A percentile compares a stretch with the other conserved stretches of the same genome.
phyloP scores from a whole-genome alignment of 2,329 filamentous ascomycete species.

The Cordyceps militaris region DNA sequence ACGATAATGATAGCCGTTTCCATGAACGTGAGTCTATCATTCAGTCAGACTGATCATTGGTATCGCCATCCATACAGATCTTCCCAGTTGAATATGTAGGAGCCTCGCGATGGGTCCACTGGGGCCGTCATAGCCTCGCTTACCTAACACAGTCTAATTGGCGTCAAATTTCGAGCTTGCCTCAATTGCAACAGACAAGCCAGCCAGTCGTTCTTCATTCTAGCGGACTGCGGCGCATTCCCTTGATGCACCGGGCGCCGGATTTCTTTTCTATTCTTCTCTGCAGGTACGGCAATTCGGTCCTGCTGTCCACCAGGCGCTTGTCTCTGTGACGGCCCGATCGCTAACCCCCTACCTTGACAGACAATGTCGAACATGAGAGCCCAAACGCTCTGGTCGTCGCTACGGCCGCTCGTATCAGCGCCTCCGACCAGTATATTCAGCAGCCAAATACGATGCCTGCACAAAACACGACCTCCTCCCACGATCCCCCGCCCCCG shows the following conservation, averaged over 20 bases:
- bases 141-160: conserved; percentile 8
- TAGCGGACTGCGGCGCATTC: neutral
- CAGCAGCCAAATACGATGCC: conserved; percentile 32
- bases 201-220: neutral
- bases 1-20: neutral
- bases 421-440: conserved; percentile 20
- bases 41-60: neutral
- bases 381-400: conserved; percentile 25
- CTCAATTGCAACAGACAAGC: neutral
- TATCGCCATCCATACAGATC: neutral
- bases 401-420: conserved; percentile 26
- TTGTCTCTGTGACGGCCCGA: neutral
- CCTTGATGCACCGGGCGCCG: neutral
- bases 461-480: conserved; percentile 34
- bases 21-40: neutral
- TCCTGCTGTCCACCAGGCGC: no score
- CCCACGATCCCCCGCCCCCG: conserved; percentile 59
- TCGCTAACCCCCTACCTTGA: conserved; percentile 4
- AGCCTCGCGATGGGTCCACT: conserved; percentile 7
- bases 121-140: conserved; percentile 9
- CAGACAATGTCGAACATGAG: conserved; percentile 22
- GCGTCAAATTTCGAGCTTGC: conserved; percentile 14
- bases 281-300: neutral
- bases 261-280: neutral
- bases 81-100: neutral